phyloP scores from a whole-genome alignment of 106 monocot species.

The Dendrobium officinale region DNA sequence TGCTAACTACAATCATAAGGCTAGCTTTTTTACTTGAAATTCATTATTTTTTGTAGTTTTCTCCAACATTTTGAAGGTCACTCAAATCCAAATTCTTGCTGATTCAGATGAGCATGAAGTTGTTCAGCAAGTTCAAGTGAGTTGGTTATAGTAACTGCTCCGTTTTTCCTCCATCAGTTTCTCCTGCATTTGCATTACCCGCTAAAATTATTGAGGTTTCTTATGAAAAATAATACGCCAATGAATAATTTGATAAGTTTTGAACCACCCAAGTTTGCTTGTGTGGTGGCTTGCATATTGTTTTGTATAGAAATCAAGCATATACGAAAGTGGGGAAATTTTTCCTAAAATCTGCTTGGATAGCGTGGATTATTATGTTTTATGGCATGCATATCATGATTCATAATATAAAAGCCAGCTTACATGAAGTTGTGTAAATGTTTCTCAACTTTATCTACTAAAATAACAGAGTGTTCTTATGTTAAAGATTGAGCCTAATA shows the following conservation, averaged over 20 bases:
- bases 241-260: neutral
- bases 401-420: neutral
- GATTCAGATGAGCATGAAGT: slow-evolving; percentile 99
- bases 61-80: slow-evolving; percentile 88
- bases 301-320: neutral
- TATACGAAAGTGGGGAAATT: neutral
- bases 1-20: neutral
- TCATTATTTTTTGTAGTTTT: slow-evolving; percentile 58
- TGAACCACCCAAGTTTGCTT: neutral
- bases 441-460: neutral
- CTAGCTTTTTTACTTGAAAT: neutral
- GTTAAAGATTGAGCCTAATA: neutral
- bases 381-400: neutral
- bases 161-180: neutral
- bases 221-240: neutral
- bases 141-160: slow-evolving; percentile 3
- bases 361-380: neutral
- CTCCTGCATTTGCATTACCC: neutral
- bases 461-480: neutral
- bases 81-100: slow-evolving; percentile 93
- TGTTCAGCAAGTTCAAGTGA: slow-evolving; percentile 94
- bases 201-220: neutral
- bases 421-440: neutral
- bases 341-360: neutral
- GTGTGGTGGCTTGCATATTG: neutral